Base-by-base conservation (phyloP, 2,329 filamentous ascomycete genomes). In the Colletotrichum melonis region DNA sequence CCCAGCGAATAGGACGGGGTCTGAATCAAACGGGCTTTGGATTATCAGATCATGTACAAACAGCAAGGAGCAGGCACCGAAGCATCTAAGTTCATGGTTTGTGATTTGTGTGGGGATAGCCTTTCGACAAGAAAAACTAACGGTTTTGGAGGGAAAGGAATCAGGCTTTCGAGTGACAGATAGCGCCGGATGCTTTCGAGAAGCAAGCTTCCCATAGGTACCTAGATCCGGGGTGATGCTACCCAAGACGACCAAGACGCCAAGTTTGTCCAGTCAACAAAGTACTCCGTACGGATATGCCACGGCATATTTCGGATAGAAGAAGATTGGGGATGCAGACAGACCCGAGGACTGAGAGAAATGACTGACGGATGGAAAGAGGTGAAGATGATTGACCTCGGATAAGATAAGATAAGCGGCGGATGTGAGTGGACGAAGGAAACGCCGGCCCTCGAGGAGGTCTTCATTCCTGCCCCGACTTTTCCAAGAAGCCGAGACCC, bases 21-120 rank as follows among this genome's bases (percentile, higher is more conserved):
- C 62, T 72, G 49, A 72, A 56, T 72, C 57, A 32, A 24, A 58
- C n/a, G 35, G 5, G 9, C 35, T 35, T 22, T 11, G 22, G 58
- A 63, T 67, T 67, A 72, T 72, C 69, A 72, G 63, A 72, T 72
- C 63, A 72, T 72, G 49, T 19, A 49, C n/a, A 28, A 46, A 49
- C 19, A 35, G 59, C 65, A 69, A 26, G 54, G 58, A 72, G 38
- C 42, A 72, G 59, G 69, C 52, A 19, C 26, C 28, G 55, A 54
- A 6, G 26, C 52, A 19, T 35, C 28, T 59, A 54, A 3, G 26
- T 26, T 38, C 16, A 54, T 14, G n/a, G n/a, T n/a, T 22, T 8
- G 60, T 30, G 12, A 14, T 56, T 24, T 19, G 22, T 56, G 54
- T 24, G 54, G 54, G 22, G 26, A 56, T 7, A 28, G 26, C 12